These are phyloP conservation scores for Xylaria digitata DNA, from an alignment of 2,329 filamentous ascomycete species.

Conservation along the genomic window DNA sequence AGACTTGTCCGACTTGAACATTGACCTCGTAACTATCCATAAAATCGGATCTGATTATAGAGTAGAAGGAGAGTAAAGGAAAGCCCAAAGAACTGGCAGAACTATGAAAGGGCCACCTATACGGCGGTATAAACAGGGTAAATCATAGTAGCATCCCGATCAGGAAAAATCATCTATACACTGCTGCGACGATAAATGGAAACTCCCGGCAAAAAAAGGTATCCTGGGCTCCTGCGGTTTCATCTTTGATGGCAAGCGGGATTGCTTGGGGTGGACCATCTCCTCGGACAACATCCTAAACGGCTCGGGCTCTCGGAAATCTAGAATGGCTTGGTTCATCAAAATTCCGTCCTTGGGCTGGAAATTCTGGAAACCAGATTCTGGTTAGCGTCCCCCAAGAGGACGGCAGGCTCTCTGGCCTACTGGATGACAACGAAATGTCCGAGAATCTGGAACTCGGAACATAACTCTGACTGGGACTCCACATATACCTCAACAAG, in stretches of 20 bases:
- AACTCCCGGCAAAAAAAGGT: not conserved
- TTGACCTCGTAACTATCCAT: slow-evolving; percentile 12
- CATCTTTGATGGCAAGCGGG: slow-evolving; percentile 18
- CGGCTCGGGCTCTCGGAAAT: slow-evolving; percentile 22
- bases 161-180: not conserved
- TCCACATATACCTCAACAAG: slow-evolving; percentile 28
- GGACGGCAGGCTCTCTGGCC: slow-evolving; percentile 40
- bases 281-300: slow-evolving; percentile 19
- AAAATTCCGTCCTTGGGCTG: slow-evolving; percentile 12
- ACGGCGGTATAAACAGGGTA: not conserved
- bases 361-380: slow-evolving; percentile 32
- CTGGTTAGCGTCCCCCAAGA: slow-evolving; percentile 40
- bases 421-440: slow-evolving; percentile 40
- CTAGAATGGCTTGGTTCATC: slow-evolving; percentile 6
- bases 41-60: not conserved
- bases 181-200: not conserved
- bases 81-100: not conserved
- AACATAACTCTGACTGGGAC: slow-evolving; percentile 20
- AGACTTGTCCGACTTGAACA: slow-evolving; percentile 27
- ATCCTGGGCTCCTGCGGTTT: slow-evolving; percentile 7
- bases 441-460: slow-evolving; percentile 43
- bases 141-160: not conserved
- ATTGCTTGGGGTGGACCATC: slow-evolving; percentile 1
- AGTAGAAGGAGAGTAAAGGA: slow-evolving; percentile 2
- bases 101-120: not conserved